A percentile compares a stretch with the other conserved stretches of the same genome.
Conservation (phyloP, 306 rosid species). For the Quercus dentata region DNA sequence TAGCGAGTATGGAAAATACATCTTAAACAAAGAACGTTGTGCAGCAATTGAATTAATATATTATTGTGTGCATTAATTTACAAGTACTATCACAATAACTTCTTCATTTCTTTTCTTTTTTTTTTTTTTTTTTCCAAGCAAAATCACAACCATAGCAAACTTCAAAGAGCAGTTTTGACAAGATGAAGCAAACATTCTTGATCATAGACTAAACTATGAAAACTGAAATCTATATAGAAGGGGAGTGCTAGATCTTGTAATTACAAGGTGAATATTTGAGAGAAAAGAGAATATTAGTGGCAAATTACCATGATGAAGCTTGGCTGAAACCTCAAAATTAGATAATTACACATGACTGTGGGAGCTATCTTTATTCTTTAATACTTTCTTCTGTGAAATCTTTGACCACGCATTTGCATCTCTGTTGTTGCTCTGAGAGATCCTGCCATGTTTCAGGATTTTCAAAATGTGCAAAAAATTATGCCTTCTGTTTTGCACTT, state of each 20-base stretch:
- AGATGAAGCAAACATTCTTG: background rate
- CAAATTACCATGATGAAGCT: constrained; percentile 19
- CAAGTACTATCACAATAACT: background rate
- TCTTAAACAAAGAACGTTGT: background rate
- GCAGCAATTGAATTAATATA: background rate
- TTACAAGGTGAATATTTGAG: constrained; percentile 23
- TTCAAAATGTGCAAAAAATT: background rate
- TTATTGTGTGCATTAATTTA: background rate
- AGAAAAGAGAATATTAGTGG: constrained; percentile 1
- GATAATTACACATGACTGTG: constrained; percentile 32
- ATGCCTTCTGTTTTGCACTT: background rate
- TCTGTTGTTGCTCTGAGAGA: constrained; percentile 66
- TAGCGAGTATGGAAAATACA: background rate
- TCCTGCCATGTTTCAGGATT: constrained; percentile 55
- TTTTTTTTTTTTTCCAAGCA: background rate
- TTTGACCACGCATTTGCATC: constrained; percentile 60
- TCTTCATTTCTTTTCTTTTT: too few species aligned
- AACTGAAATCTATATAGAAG: constrained; percentile 25
- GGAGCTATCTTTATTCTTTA: background rate
- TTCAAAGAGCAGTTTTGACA: background rate
- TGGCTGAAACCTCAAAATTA: constrained; percentile 24
- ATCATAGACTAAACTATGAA: constrained; percentile 12
- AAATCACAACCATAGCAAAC: background rate
- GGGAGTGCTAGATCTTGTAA: constrained; percentile 25
- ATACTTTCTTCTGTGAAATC: constrained; percentile 34